Evolutionary conservation across 768 basidiomycete species (phyloP).

Genomic region (Postia placenta): DNA sequence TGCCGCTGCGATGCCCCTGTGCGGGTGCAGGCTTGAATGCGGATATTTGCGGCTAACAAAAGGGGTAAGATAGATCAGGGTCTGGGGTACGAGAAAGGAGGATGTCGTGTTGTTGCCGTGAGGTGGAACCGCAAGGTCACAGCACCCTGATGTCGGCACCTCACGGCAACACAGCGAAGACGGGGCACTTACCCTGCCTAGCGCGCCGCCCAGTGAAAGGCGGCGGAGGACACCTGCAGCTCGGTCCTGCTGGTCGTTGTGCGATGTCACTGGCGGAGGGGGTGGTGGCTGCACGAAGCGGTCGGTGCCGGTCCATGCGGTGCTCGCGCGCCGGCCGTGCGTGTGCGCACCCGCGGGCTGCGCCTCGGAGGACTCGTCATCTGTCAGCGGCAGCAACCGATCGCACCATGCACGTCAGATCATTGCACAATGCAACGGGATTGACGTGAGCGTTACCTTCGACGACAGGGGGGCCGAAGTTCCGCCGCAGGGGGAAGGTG

Average conservation of each 20-base stretch:
- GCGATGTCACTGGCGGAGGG: conserved; percentile 36
- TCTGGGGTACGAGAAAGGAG: neutral
- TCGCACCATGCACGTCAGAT: neutral
- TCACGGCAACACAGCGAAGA: conserved; percentile 10
- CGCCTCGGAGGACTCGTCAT: conserved; percentile 15
- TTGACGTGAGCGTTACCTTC: conserved; percentile 45
- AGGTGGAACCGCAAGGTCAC: too few relatives aligned
- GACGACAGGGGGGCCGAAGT: conserved; percentile 45
- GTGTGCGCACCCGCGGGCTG: conserved; percentile 7
- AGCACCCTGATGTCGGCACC: conserved; percentile 22
- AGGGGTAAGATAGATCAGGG: neutral
- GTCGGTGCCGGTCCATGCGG: conserved; percentile 38
- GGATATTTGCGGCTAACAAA: conserved; percentile 11
- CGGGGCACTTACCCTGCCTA: conserved; percentile 46
- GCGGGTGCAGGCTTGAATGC: conserved; percentile 6
- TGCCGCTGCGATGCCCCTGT: conserved; percentile 8
- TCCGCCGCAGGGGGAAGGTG: conserved; percentile 59
- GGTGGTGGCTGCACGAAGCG: conserved; percentile 48
- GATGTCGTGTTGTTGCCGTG: too few relatives aligned
- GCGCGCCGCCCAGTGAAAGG: conserved; percentile 60
- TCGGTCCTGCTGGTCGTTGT: conserved; percentile 48
- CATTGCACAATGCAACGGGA: neutral
- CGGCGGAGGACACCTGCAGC: conserved; percentile 68
- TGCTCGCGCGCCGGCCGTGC: conserved; percentile 51
- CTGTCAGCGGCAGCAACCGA: neutral